Base-by-base conservation (phyloP, 2,329 filamentous ascomycete genomes). In the Pestalotiopsis sp. region DNA sequence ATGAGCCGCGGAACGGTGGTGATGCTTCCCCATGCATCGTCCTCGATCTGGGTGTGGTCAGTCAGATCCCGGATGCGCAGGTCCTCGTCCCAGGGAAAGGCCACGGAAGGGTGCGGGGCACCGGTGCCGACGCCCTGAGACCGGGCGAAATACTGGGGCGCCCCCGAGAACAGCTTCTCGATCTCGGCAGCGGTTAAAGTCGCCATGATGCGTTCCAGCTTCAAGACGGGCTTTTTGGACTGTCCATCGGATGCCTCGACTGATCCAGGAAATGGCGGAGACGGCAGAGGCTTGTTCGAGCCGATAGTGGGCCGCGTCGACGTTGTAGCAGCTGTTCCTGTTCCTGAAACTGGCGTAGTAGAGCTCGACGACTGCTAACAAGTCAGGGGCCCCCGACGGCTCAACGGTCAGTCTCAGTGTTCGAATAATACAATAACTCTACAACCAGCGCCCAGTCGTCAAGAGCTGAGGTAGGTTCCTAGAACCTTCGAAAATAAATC, bases 161-260 rank as follows among this genome's bases (percentile, higher is more conserved):
- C 91, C n/a, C 91, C 91, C 30, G 90, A 91, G 81, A 93, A 93
- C 73, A 93, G 85, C 77, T 89, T 88, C 79, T 90, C 88, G 64
- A 93, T 81, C 71, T 92, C 88, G 55, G 83, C 80, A 59, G 88
- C 84, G 72, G 80, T 85, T 68, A 91, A 81, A 62, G 84, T 85
- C 58, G 87, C 82, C 84, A 90, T 90, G 79, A 88, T 89, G 76
- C 84, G 83, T 69, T 84, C 80, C 52, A 89, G 78, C 73, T 83
- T 86, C 69, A 88, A 77, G 67, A 84, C 77, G 44, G 83, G 83
- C 70, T 78, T 83, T 67, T 76, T 76, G 56, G 80, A 76, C 62
- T 76, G 76, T 68, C 76, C 78, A 73, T 80, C 75, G 67, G 78
- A 77, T 71, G 80, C 76, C 69, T 84, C 81, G 71, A 75, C 67